phyloP scores from a whole-genome alignment of 2,329 filamentous ascomycete species.

The Cladophialophora bantiana region DNA sequence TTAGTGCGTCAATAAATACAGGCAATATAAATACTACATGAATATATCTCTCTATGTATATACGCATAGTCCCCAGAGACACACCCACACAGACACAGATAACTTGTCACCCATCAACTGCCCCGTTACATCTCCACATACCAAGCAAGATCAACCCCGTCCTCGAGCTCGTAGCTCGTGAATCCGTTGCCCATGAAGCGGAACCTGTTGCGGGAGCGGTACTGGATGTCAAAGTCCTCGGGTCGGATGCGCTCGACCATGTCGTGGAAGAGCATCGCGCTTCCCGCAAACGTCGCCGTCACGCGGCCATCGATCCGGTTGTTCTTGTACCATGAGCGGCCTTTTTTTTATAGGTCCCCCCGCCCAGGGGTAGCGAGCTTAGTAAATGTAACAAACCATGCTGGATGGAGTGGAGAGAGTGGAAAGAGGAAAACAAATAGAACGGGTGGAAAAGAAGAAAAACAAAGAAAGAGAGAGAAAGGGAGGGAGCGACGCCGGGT shows the following conservation, averaged over 20 bases:
- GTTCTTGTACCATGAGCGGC: slow-evolving; percentile 58
- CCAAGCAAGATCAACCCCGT: slow-evolving; percentile 43
- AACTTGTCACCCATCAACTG: too few relatives aligned
- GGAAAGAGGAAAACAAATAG: background rate
- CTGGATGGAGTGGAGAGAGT: too few relatives aligned
- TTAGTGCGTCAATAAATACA: too few relatives aligned
- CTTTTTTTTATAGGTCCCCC: background rate
- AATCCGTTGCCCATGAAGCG: slow-evolving; percentile 61
- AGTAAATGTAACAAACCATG: too few relatives aligned
- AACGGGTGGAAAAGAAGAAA: background rate
- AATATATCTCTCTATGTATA: too few relatives aligned
- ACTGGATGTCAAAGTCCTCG: slow-evolving; percentile 46
- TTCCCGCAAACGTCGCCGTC: slow-evolving; percentile 56
- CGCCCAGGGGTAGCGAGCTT: too few relatives aligned
- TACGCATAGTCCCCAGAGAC: too few relatives aligned
- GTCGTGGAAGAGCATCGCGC: slow-evolving; percentile 49
- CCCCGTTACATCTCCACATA: slow-evolving; percentile 32
- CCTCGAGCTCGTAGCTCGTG: slow-evolving; percentile 44
- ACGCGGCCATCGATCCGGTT: slow-evolving; percentile 53
- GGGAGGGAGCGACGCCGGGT: background rate
- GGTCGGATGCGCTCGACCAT: slow-evolving; percentile 47
- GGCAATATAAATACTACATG: too few relatives aligned
- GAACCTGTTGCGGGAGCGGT: slow-evolving; percentile 55
- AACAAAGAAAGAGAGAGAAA: background rate
- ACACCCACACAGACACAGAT: too few relatives aligned